Evolutionary conservation across 23 red algal genomes (phyloP).

Genomic region (Chondrus crispus): DNA sequence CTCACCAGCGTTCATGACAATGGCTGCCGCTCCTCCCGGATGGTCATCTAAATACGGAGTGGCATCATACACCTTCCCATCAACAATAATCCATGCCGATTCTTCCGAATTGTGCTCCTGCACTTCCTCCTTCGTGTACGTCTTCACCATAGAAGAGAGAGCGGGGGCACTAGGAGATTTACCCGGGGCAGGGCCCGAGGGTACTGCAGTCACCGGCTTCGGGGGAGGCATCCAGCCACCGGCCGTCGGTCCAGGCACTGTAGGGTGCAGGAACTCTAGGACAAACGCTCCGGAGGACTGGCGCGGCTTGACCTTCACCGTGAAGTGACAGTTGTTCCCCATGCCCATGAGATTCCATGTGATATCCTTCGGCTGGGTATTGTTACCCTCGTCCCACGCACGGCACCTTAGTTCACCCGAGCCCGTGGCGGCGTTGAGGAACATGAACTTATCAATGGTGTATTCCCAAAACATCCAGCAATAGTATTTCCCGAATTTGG

Average conservation of each 20-base stretch:
- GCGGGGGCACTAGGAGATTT: conserved; percentile 40
- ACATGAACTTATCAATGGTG: conserved; percentile 72
- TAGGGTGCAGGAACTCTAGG: conserved; percentile 87
- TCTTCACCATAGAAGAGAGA: conserved; percentile 67
- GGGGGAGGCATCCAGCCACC: conserved; percentile 91
- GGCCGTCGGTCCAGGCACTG: conserved; percentile 72
- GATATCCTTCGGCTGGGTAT: conserved; percentile 89
- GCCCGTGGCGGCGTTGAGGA: conserved; percentile 55
- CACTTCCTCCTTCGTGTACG: conserved; percentile 68
- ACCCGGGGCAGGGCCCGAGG: conserved; percentile 3
- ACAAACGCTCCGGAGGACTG: conserved; percentile 45
- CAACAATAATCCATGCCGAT: conserved; percentile 89
- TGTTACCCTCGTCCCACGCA: conserved; percentile 90
- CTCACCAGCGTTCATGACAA: conserved; percentile 88
- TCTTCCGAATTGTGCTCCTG: conserved; percentile 77
- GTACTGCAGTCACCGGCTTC: not conserved
- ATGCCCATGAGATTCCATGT: conserved; percentile 99
- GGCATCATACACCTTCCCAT: conserved; percentile 86
- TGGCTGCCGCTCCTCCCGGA: conserved; percentile 84
- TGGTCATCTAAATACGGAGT: conserved; percentile 96
- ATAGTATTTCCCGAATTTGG: conserved; percentile 72
- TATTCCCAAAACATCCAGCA: conserved; percentile 88
- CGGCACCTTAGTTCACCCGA: conserved; percentile 74
- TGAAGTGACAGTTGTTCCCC: conserved; percentile 96
- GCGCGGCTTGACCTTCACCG: conserved; percentile 73